Evolutionary conservation across 129 eudicot species (phyloP), one percentile per base, ranked within the genome.

Genomic region (Pseudognaphalium luteoalbum): DNA sequence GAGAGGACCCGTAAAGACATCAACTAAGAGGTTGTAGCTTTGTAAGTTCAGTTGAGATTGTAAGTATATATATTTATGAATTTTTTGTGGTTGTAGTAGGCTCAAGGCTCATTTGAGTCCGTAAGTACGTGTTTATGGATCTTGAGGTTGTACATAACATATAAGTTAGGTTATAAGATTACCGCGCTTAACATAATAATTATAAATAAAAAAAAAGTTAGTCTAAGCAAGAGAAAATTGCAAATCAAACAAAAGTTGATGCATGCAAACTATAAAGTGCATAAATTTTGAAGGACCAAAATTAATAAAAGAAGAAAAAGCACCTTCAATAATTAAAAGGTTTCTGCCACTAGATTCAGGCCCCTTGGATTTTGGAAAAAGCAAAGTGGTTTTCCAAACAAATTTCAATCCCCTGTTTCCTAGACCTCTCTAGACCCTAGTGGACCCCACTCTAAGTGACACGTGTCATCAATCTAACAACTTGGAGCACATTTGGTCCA

Each of bases 261-360:
- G 25, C 28, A n/a, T 58, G 63, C 63, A 58, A 58, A 57, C 4
- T 58, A 58, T 20, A 58, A 58, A 58, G 28, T 19, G 63, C 63
- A 2, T 19, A 21, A 58, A 20, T 19, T 20, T 10, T 58, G 1
- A 19, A 20, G 63, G 70, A 30, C 70, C 21, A 33, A 65, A 65
- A 5, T 0, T 37, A 42, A n/a, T n/a, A n/a, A n/a, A 42, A 44
- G 14, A 17, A 44, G 52, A 44, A 44, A 44, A 44, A 41, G 17
- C 52, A 44, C 17, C 16, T 44, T 44, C 52, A 44, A 47, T 47
- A 0, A 47, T 47, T 47, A 47, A 47, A 47, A 47, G 54, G 54
- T 47, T 5, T 5, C 33, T 33, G 41, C 70, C 70, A 65, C 70
- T 65, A 65, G 72, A 67, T 67, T 67, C 72, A 39, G 30, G 72